Conservation (phyloP, 179 eudicot species). For the Sideroxylon spinosum region DNA sequence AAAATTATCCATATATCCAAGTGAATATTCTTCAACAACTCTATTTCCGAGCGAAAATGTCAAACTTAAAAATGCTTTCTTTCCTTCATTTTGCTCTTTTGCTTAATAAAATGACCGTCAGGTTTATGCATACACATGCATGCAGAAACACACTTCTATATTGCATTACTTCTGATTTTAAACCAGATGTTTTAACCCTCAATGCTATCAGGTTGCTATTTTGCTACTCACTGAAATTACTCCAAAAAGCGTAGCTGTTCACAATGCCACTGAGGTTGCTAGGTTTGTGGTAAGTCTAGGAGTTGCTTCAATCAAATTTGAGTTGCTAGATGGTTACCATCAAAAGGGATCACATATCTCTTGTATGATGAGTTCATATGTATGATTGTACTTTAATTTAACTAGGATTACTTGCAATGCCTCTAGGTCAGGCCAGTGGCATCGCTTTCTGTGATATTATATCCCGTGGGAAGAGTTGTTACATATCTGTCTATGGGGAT, state of each 20-base stretch:
- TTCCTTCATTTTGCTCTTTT: neutral
- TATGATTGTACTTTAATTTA: neutral
- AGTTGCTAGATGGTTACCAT: neutral
- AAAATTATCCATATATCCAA: neutral
- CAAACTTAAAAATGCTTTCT: slow-evolving; percentile 6
- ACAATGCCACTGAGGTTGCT: slow-evolving; percentile 93
- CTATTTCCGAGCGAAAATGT: neutral
- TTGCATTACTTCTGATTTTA: slow-evolving; percentile 4
- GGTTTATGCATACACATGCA: neutral
- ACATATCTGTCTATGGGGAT: slow-evolving; percentile 93
- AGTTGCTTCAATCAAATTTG: slow-evolving; percentile 1
- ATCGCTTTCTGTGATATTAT: slow-evolving; percentile 86
- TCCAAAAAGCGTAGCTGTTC: slow-evolving; percentile 98
- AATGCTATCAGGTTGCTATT: slow-evolving; percentile 64
- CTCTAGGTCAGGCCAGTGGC: slow-evolving; percentile 97
- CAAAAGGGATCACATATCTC: neutral
- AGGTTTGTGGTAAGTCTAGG: slow-evolving; percentile 77
- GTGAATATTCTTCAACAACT: neutral
- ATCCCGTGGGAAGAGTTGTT: slow-evolving; percentile 95
- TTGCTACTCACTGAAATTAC: slow-evolving; percentile 98
- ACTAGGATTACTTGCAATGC: slow-evolving; percentile 23
- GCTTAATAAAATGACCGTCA: neutral
- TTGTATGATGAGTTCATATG: neutral
- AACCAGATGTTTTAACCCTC: slow-evolving; percentile 9
- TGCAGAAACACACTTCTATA: neutral